phyloP scores from a whole-genome alignment of 192 early-diverging fungal species.

The Podila epigama region DNA sequence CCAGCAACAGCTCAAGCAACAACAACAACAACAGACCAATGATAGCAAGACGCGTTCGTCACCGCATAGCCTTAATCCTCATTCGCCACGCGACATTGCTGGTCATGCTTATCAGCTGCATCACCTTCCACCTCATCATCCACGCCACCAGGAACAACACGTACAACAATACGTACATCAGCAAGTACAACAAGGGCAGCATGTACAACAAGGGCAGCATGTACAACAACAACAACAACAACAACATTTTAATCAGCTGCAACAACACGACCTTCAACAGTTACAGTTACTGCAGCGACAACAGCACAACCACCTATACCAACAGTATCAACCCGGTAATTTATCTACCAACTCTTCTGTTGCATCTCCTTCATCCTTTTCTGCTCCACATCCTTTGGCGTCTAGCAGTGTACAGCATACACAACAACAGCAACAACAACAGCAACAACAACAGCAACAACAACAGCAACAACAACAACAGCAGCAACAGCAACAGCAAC shows the following conservation, averaged over 20 bases:
- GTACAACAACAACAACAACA: conserved; percentile 7
- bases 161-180: background rate
- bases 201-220: conserved; percentile 5
- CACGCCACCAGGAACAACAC: background rate
- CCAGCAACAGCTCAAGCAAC: conserved; percentile 15
- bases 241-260: conserved; percentile 3
- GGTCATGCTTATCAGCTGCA: no score
- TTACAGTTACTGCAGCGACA: background rate
- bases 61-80: no score
- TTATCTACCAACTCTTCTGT: background rate
- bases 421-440: background rate
- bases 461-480: background rate
- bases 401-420: no score
- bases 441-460: background rate
- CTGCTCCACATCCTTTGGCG: conserved; percentile 1
- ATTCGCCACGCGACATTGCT: no score
- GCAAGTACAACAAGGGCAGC: background rate
- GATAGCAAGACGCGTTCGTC: no score
- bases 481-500: no score
- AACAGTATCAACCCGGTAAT: background rate
- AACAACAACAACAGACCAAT: background rate
- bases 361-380: background rate
- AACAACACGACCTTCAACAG: background rate
- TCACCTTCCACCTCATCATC: background rate
- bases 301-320: background rate